Conservation (phyloP, 768 basidiomycete species). For the Pulveroboletus sp. region DNA sequence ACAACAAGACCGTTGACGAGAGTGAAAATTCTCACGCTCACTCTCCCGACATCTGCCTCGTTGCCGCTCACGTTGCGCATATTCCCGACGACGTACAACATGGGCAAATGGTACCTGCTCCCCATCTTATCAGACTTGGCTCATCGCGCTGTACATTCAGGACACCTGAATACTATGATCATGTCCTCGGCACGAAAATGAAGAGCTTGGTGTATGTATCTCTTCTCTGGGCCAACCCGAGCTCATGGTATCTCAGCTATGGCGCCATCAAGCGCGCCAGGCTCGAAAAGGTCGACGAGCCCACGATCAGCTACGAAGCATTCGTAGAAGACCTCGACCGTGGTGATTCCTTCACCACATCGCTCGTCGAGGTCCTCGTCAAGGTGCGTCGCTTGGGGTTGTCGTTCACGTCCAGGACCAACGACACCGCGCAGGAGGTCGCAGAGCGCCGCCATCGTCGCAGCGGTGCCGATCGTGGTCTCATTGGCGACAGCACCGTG, state of each 20-base stretch:
- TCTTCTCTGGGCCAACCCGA: not conserved
- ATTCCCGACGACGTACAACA: conserved; percentile 28
- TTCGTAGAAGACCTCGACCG: conserved; percentile 77
- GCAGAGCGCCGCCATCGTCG: conserved; percentile 67
- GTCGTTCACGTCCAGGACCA: not conserved
- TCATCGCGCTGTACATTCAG: conserved; percentile 32
- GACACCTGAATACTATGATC: conserved; percentile 71
- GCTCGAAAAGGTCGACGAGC: conserved; percentile 58
- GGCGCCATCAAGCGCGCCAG: conserved; percentile 69
- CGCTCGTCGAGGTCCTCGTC: conserved; percentile 72
- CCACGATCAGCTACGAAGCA: conserved; percentile 66
- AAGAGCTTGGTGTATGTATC: conserved; percentile 69
- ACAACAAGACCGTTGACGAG: conserved; percentile 21
- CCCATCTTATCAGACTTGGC: not conserved
- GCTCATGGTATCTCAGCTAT: conserved; percentile 41
- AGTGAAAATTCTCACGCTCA: conserved; percentile 20
- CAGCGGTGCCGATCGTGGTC: conserved; percentile 47
- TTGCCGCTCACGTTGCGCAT: conserved; percentile 11
- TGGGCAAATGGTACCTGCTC: conserved; percentile 68
- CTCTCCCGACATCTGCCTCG: conserved; percentile 24
- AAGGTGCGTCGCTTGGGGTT: conserved; percentile 47
- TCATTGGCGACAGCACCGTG: conserved; percentile 68
- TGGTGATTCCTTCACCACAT: conserved; percentile 78
- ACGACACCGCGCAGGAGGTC: conserved; percentile 53
- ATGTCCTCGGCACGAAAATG: conserved; percentile 71